Conservation (phyloP, 202 grass and related monocot genomes). For the Zoysia matrella region DNA sequence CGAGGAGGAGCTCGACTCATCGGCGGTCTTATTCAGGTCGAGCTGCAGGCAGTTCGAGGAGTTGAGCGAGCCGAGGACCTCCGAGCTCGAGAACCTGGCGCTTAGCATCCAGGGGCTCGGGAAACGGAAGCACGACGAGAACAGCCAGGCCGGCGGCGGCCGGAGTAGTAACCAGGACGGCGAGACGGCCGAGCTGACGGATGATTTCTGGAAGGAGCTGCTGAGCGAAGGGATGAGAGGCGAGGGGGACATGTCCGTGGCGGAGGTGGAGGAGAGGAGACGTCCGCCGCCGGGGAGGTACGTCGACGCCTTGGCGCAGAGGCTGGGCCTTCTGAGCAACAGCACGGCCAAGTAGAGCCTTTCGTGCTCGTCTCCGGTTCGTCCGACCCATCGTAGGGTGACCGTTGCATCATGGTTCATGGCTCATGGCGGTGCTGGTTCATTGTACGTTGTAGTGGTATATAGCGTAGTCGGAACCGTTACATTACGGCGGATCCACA, state of each 20-base stretch:
- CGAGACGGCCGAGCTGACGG: slow-evolving; percentile 44
- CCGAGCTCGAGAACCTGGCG: slow-evolving; percentile 58
- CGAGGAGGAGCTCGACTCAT: slow-evolving; percentile 17
- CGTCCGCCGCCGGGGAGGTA: neutral
- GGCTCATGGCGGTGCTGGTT: neutral
- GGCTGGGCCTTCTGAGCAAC: slow-evolving; percentile 47
- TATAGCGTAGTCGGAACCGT: neutral
- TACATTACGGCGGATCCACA: neutral
- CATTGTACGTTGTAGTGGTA: neutral
- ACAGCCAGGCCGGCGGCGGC: neutral
- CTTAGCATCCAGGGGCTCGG: slow-evolving; percentile 49
- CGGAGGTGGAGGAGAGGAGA: slow-evolving; percentile 11
- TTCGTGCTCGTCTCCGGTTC: neutral
- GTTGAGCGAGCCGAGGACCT: slow-evolving; percentile 23
- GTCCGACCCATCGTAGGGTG: neutral
- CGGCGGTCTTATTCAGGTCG: slow-evolving; percentile 16
- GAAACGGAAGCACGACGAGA: slow-evolving; percentile 15
- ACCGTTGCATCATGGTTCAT: neutral
- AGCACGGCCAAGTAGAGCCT: slow-evolving; percentile 17
- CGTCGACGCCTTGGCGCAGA: slow-evolving; percentile 47
- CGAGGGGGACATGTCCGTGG: slow-evolving; percentile 7
- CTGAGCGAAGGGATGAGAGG: slow-evolving; percentile 58
- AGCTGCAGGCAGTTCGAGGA: slow-evolving; percentile 22
- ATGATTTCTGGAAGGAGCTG: slow-evolving; percentile 82
- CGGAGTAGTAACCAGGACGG: neutral